Evolutionary conservation across 129 eudicot species (phyloP).

Genomic region (Sambucus nigra): DNA sequence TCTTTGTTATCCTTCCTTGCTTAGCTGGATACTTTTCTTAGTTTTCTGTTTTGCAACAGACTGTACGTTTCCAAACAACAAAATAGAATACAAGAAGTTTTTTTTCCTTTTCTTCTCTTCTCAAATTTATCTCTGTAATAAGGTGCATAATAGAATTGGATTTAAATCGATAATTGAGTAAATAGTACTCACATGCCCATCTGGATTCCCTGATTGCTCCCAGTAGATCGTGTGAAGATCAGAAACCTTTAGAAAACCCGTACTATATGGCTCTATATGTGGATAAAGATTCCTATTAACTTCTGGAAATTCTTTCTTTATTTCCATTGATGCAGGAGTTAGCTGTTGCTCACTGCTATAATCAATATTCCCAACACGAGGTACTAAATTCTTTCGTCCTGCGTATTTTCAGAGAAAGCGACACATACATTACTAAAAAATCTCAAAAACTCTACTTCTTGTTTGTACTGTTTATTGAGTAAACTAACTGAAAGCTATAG

Average conservation of each 20-base stretch:
- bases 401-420: no score
- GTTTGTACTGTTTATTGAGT: no score
- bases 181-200: conserved; percentile 78
- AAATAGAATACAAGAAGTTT: no score
- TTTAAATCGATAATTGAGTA: not conserved
- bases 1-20: no score
- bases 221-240: conserved; percentile 78
- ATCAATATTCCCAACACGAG: conserved; percentile 23
- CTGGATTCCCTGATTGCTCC: conserved; percentile 97
- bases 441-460: no score
- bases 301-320: conserved; percentile 29
- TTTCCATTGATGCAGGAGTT: conserved; percentile 32
- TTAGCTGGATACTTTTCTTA: no score
- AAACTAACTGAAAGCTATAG: no score
- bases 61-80: no score
- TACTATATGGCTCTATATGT: conserved; percentile 66
- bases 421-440: no score
- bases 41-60: no score
- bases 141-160: not conserved
- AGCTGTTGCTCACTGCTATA: conserved; percentile 26
- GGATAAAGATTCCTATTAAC: conserved; percentile 51
- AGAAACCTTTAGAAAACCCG: conserved; percentile 90
- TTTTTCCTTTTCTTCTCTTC: no score
- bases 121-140: no score
- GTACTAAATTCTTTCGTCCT: conserved; percentile 40